Percentiles rank a stretch among this genome's conserved stretches.
These are phyloP conservation scores for Haematococcus lacustris DNA, from an alignment of 139 green algal species.

Conservation along the genomic window DNA sequence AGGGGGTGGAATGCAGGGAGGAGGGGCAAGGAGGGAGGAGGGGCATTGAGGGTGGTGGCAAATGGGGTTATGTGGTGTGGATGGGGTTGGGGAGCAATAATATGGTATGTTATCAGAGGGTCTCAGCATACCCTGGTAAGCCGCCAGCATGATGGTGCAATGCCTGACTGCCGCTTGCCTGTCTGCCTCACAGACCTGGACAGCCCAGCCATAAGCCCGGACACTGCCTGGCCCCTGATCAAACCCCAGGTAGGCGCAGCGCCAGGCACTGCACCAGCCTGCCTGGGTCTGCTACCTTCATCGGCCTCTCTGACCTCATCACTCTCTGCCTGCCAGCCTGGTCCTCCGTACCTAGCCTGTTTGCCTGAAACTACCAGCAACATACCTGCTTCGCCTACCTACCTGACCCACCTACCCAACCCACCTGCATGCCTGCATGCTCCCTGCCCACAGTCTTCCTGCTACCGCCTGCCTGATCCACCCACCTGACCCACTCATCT, in stretches of 20 bases:
- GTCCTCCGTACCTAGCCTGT: background rate
- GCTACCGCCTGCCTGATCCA: background rate
- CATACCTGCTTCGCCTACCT: background rate
- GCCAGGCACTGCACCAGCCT: too few relatives aligned
- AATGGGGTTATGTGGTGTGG: background rate
- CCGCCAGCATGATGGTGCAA: background rate
- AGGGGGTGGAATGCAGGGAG: too few relatives aligned
- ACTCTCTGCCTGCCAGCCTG: too few relatives aligned
- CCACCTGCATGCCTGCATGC: background rate
- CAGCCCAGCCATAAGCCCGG: slow-evolving; percentile 15
- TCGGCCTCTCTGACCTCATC: background rate
- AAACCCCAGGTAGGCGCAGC: slow-evolving; percentile 14
- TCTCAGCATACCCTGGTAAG: background rate
- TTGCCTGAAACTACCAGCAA: background rate
- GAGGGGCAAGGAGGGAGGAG: background rate
- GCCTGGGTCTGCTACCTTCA: background rate
- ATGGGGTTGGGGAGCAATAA: background rate
- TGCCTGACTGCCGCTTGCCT: background rate
- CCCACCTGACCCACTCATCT: background rate
- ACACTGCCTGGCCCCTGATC: slow-evolving; percentile 15
- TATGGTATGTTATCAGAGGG: background rate
- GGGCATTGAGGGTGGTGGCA: background rate
- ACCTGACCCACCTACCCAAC: background rate
- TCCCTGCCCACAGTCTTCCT: background rate
- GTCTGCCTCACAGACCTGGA: slow-evolving; percentile 4